These are phyloP conservation scores for Eucalyptus cladocalyx DNA, from an alignment of 345 rosid species.

Conservation along the genomic window DNA sequence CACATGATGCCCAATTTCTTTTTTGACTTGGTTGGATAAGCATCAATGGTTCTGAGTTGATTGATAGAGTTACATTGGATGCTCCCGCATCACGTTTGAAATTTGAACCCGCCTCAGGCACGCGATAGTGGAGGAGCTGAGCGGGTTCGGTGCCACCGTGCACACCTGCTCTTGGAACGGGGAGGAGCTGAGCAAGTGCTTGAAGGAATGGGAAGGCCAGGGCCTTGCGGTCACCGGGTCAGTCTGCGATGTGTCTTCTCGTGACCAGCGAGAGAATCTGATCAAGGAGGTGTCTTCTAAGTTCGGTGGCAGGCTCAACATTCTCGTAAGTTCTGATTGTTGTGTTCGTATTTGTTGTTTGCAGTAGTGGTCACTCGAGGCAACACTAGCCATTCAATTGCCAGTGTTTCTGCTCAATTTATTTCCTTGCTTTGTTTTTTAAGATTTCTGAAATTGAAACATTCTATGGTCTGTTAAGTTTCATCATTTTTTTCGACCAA, in stretches of 20 bases:
- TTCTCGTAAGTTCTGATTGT: slow-evolving; percentile 26
- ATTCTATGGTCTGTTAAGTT: not conserved
- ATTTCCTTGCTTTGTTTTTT: not conserved
- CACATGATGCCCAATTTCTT: no score
- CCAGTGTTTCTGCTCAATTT: not conserved
- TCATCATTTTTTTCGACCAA: not conserved
- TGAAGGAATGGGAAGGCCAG: slow-evolving; percentile 41
- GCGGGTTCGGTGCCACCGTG: slow-evolving; percentile 54
- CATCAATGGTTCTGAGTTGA: no score
- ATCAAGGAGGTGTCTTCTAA: slow-evolving; percentile 34
- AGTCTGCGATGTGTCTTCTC: slow-evolving; percentile 50
- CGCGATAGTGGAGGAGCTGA: slow-evolving; percentile 65
- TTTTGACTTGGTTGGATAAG: no score
- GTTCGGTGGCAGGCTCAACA: slow-evolving; percentile 49
- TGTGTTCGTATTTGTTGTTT: not conserved
- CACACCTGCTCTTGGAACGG: slow-evolving; percentile 78
- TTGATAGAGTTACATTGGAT: no score
- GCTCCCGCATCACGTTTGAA: not conserved
- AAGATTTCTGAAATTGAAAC: not conserved
- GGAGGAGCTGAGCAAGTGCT: slow-evolving; percentile 40
- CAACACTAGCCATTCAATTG: not conserved
- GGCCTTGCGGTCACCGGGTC: slow-evolving; percentile 65
- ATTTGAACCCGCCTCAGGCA: slow-evolving; percentile 12
- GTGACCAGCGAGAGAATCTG: slow-evolving; percentile 39
- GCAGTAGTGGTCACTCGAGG: not conserved